Evolutionary conservation across 345 rosid genomes (phyloP), one percentile per base, ranked within the genome.

Genomic region (Microcos paniculata): DNA sequence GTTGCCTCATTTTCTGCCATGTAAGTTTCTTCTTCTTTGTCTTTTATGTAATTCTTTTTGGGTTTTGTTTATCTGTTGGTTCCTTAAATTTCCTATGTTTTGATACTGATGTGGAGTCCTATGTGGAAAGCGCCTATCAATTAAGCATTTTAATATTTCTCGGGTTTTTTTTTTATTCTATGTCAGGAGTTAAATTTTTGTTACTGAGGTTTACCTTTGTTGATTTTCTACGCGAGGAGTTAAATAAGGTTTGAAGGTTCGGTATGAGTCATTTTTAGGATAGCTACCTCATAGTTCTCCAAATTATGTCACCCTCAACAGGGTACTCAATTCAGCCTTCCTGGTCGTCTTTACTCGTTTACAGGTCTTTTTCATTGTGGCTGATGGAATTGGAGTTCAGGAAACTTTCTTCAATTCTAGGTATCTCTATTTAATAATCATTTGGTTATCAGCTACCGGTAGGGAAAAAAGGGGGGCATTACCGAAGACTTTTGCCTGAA

Each of bases 1-100:
- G 82, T 93, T 1, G 93, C 98, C 70, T 90, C 99, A 33, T 78
- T 89, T 53, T 84, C 97, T 45, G 97, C 99, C 38, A 93, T 93
- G 94, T 93, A 46, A 78, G 90, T 81, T 28, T n/a, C n/a, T n/a
- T 51, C 70, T 15, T 69, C 61, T 4, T 56, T 11, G 16, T 2
- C 31, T 35, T 46, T 67, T 28, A 19, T 15, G 2, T 1, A 7
- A 24, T 3, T 6, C 49, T 10, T 1, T 14, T 30, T 10, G 28
- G 53, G 30, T 66, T 45, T 52, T 52, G 23, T 52, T 16, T 6
- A 0, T 51, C 24, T 52, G 11, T 19, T 52, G 57, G 57, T 10
- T 51, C 5, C 21, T 18, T 18, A 51, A 45, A 66, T 66, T 66
- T 66, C 21, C 33, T 4, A 19, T 14, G 55, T 6, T 66, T 66